These are phyloP conservation scores for Ogataea thermomethanolica DNA, from an alignment of 805 yeast genomes.

Conservation along the genomic window DNA sequence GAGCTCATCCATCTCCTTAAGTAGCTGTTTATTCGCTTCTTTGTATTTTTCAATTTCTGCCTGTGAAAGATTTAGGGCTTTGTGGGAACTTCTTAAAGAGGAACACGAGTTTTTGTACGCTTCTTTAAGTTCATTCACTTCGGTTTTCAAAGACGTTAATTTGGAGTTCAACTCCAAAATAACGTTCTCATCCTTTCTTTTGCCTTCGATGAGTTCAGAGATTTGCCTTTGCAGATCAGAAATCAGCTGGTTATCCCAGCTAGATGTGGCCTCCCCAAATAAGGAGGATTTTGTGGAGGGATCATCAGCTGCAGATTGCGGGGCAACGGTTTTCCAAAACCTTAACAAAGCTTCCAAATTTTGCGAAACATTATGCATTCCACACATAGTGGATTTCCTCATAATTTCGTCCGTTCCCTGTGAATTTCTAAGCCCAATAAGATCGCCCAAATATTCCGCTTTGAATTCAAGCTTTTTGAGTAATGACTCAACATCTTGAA, in stretches of 20 bases:
- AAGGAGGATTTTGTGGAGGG: too few relatives aligned
- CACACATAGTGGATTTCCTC: too few relatives aligned
- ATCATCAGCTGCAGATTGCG: too few relatives aligned
- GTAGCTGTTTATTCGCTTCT: slow-evolving; percentile 50
- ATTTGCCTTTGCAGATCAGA: slow-evolving; percentile 50
- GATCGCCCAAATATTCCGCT: too few relatives aligned
- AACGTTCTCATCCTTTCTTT: slow-evolving; percentile 36
- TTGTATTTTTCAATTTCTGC: slow-evolving; percentile 63
- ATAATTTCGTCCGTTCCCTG: too few relatives aligned
- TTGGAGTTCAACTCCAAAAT: slow-evolving; percentile 31
- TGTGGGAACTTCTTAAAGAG: slow-evolving; percentile 69
- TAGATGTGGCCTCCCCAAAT: slow-evolving; percentile 12
- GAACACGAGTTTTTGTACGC: slow-evolving; percentile 70
- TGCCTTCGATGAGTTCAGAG: slow-evolving; percentile 45
- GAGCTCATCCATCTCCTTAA: slow-evolving; percentile 67
- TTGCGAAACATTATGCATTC: too few relatives aligned
- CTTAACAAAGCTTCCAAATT: too few relatives aligned
- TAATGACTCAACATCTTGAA: not conserved
- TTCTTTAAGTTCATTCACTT: slow-evolving; percentile 44
- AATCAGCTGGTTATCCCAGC: slow-evolving; percentile 9
- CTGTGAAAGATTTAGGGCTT: slow-evolving; percentile 71
- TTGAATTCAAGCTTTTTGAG: not conserved
- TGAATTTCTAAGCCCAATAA: too few relatives aligned
- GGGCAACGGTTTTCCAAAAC: too few relatives aligned
- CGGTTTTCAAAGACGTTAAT: slow-evolving; percentile 25